These are phyloP conservation scores for Sporothrix luriei DNA, from an alignment of 2,329 filamentous ascomycete species.

Conservation along the genomic window DNA sequence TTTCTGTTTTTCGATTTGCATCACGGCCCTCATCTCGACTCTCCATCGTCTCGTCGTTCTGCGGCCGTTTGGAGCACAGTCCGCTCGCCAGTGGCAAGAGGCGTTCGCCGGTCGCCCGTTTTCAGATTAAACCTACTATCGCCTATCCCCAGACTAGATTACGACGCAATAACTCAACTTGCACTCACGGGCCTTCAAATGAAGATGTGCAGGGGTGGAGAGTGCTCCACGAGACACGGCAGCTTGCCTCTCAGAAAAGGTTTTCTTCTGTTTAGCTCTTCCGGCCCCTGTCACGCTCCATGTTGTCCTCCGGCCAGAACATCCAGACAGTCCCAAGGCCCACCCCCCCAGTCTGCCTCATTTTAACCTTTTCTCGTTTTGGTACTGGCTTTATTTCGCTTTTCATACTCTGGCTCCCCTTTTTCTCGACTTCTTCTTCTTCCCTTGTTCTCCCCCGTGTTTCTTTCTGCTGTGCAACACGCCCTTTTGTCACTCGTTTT, in stretches of 20 bases:
- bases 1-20: neutral
- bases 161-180: conserved; percentile 12
- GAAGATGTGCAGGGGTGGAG: conserved; percentile 27
- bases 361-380: conserved; percentile 34
- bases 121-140: neutral
- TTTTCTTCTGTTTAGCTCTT: conserved; percentile 1
- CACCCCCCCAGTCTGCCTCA: conserved; percentile 23
- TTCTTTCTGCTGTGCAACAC: conserved; percentile 1
- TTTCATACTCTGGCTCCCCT: conserved; percentile 22
- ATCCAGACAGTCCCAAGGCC: conserved; percentile 13
- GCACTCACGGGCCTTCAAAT: conserved; percentile 8
- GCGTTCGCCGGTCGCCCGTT: conserved; percentile 7
- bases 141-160: conserved; percentile 3
- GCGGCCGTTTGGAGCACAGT: neutral
- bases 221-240: conserved; percentile 26
- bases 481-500: conserved; percentile 18
- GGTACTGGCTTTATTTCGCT: conserved; percentile 27
- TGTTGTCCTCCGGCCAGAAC: neutral
- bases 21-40: neutral
- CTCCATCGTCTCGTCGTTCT: neutral
- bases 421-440: conserved; percentile 21
- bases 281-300: conserved; percentile 9
- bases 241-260: conserved; percentile 8
- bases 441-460: conserved; percentile 13
- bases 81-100: conserved; percentile 5